Conservation (phyloP, 2,329 filamentous ascomycete species). For the Cercospora brassicicola region DNA sequence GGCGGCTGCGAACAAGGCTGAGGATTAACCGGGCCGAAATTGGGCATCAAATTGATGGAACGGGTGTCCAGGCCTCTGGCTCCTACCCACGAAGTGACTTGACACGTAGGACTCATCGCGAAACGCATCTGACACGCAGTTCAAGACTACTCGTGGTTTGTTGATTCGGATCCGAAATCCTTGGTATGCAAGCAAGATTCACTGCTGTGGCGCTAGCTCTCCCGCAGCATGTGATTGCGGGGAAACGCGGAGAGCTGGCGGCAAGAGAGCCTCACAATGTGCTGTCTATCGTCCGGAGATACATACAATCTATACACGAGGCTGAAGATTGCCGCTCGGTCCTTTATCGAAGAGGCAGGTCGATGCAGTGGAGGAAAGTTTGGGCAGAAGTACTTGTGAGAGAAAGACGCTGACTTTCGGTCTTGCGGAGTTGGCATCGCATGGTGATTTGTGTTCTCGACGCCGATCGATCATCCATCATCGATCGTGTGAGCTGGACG, state of each 20-base stretch:
- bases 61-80: not conserved
- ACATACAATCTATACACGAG: not conserved
- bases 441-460: not conserved
- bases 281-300: not conserved
- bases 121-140: not conserved
- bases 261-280: not conserved
- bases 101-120: not conserved
- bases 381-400: not conserved
- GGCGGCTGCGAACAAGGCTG: not conserved
- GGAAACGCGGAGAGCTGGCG: not conserved
- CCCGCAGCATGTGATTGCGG: not conserved
- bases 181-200: not conserved
- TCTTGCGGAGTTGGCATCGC: not conserved
- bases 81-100: not conserved
- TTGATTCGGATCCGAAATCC: not conserved
- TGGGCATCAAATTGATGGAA: no score
- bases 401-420: not conserved
- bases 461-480: not conserved
- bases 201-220: not conserved
- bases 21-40: not conserved
- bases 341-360: not conserved
- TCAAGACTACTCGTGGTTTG: not conserved
- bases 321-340: not conserved
- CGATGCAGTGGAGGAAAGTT: not conserved
- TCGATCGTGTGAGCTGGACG: no score